Conservation (phyloP, 2,329 filamentous ascomycete species). For the Penicillium sp. region DNA sequence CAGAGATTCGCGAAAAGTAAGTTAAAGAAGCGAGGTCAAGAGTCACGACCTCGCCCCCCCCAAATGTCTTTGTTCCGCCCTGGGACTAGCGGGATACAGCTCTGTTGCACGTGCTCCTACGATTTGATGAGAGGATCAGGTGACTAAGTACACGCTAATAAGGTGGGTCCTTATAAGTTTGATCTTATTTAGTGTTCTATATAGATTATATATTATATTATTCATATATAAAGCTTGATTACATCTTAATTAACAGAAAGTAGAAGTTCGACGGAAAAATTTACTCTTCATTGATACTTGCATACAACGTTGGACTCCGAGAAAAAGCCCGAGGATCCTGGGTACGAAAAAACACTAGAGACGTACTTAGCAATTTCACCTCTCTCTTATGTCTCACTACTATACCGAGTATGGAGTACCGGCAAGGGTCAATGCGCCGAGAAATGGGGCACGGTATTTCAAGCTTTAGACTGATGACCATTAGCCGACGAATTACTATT, state of each 20-base stretch:
- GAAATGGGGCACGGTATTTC: neutral
- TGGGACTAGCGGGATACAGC: constrained; percentile 20
- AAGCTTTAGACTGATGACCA: neutral
- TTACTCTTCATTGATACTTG: neutral
- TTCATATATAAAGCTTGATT: neutral
- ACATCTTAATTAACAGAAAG: neutral
- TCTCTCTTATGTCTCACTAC: neutral
- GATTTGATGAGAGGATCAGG: constrained; percentile 17
- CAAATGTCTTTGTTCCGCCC: constrained; percentile 8
- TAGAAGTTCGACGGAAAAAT: neutral
- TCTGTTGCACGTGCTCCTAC: constrained; percentile 21
- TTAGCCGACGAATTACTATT: neutral
- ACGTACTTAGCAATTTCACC: neutral
- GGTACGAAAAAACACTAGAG: neutral
- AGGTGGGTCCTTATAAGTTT: neutral
- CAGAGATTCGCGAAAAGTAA: neutral
- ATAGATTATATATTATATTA: neutral
- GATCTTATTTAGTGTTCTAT: neutral
- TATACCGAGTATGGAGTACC: neutral
- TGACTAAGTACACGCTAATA: constrained; percentile 5
- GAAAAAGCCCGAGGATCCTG: neutral
- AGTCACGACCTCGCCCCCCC: neutral
- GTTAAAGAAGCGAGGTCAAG: neutral
- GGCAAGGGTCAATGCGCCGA: neutral
- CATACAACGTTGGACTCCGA: neutral